Conservation (phyloP, 2,329 filamentous ascomycete genomes). For the Graphilbum fragrans region DNA sequence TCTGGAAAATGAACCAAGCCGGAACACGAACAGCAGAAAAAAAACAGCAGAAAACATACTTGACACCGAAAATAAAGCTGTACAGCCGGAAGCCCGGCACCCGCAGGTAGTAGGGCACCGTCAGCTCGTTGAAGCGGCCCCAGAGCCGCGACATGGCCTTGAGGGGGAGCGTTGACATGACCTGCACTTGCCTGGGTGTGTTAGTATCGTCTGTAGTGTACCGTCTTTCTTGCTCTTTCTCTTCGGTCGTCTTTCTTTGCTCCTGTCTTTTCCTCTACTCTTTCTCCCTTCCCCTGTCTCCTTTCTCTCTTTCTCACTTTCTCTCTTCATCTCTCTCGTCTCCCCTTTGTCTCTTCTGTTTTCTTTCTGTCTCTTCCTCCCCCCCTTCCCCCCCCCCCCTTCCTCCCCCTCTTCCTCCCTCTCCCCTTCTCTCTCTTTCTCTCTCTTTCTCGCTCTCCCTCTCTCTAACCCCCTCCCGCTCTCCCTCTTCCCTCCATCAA, state of each 20-base stretch:
- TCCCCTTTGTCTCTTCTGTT: too few relatives aligned
- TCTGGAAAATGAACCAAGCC: neutral
- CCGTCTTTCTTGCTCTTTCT: too few relatives aligned
- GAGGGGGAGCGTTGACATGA: constrained; percentile 86
- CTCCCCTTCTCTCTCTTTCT: neutral
- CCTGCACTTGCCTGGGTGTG: constrained; percentile 58
- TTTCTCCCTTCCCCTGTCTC: neutral
- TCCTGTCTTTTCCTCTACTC: neutral
- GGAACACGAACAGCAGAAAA: neutral
- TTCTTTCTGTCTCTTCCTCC: too few relatives aligned
- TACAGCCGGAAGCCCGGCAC: constrained; percentile 88
- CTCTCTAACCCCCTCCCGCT: neutral
- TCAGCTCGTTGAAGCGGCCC: constrained; percentile 84
- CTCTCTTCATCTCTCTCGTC: neutral
- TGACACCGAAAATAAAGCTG: constrained; percentile 82
- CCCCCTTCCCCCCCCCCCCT: too few relatives aligned
- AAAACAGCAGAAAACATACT: constrained; percentile 23
- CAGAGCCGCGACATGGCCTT: constrained; percentile 84
- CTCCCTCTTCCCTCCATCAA: neutral
- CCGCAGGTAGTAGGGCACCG: constrained; percentile 76
- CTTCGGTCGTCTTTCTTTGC: neutral
- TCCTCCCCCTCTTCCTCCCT: neutral
- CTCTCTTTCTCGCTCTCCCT: neutral
- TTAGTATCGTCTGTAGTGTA: too few relatives aligned
- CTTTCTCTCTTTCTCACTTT: neutral